Percentiles rank a stretch among this genome's conserved stretches.
phyloP scores from a whole-genome alignment of 192 early-diverging fungal genomes.

The Coemansia erecta region DNA sequence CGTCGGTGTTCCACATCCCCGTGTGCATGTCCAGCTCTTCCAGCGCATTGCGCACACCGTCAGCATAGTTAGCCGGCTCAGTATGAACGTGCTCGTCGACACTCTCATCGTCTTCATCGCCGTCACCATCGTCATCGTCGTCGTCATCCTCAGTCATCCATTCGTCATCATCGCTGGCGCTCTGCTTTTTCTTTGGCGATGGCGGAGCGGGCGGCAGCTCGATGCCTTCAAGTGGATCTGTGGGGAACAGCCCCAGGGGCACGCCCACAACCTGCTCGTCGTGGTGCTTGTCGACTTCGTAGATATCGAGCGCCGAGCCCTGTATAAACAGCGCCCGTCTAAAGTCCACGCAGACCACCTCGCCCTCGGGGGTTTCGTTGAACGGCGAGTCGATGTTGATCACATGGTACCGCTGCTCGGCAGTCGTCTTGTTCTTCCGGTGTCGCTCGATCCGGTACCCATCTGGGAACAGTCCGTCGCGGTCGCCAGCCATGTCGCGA shows the following conservation, averaged over 20 bases:
- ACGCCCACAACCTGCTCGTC: slow-evolving; percentile 3
- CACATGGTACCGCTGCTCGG: slow-evolving; percentile 43
- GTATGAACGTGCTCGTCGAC: not conserved
- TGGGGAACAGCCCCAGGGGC: slow-evolving; percentile 36
- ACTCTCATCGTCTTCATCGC: not conserved
- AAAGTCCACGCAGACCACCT: slow-evolving; percentile 39
- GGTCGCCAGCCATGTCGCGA: slow-evolving; percentile 30
- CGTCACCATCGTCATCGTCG: not conserved
- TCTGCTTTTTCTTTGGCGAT: not conserved
- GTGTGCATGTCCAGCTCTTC: too few relatives aligned
- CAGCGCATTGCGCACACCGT: too few relatives aligned
- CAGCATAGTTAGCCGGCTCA: too few relatives aligned
- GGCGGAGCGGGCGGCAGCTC: slow-evolving; percentile 3
- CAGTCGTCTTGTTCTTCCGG: slow-evolving; percentile 22
- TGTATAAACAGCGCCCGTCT: slow-evolving; percentile 23
- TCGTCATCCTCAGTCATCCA: not conserved
- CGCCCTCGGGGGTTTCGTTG: slow-evolving; percentile 20
- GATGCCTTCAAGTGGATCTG: slow-evolving; percentile 14
- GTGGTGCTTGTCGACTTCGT: slow-evolving; percentile 21
- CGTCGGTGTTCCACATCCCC: not conserved
- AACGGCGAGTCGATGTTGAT: slow-evolving; percentile 45
- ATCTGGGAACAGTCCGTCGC: slow-evolving; percentile 13
- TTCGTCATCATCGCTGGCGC: not conserved
- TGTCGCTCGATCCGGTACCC: slow-evolving; percentile 24
- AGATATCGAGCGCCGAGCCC: slow-evolving; percentile 23